Evolutionary conservation across 163 green algal genomes (phyloP).

Genomic region (Chlamydomonas reinhardtii): DNA sequence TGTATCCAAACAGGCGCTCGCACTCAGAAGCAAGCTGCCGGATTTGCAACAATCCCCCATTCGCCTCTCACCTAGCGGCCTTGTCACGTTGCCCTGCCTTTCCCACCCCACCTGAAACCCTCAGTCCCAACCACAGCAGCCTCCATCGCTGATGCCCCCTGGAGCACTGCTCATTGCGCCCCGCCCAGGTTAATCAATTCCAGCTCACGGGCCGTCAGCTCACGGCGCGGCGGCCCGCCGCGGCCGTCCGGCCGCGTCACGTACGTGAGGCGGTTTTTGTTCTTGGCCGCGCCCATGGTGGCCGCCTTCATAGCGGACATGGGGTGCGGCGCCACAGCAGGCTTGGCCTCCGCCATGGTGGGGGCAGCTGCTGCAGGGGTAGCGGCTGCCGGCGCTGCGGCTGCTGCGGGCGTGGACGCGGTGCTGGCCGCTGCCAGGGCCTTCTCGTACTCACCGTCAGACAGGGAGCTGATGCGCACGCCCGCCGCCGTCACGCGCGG

Average conservation of each 20-base stretch:
- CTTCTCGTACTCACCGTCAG: conserved; percentile 16
- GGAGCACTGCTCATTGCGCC: neutral
- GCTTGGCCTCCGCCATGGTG: neutral
- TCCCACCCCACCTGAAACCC: no score
- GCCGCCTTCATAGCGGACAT: neutral
- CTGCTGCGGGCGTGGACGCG: neutral
- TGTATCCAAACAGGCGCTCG: no score
- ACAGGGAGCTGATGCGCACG: conserved; percentile 40
- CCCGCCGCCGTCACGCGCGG: conserved; percentile 2
- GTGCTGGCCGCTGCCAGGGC: neutral
- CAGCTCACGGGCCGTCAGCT: conserved; percentile 37
- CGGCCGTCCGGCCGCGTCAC: conserved; percentile 35
- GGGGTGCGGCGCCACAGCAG: neutral
- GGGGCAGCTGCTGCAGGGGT: neutral
- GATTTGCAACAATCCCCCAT: no score
- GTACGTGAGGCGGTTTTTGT: conserved; percentile 33
- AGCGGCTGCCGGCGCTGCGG: neutral
- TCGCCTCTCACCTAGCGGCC: no score
- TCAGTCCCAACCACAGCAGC: no score
- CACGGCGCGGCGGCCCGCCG: conserved; percentile 26
- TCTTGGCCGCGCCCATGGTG: neutral
- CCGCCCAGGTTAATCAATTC: conserved; percentile 55
- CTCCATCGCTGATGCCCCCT: no score
- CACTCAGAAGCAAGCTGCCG: no score
- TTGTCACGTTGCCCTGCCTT: no score